Conservation (phyloP, 371 early-diverging fungal species). For the Mortierella sp. region DNA sequence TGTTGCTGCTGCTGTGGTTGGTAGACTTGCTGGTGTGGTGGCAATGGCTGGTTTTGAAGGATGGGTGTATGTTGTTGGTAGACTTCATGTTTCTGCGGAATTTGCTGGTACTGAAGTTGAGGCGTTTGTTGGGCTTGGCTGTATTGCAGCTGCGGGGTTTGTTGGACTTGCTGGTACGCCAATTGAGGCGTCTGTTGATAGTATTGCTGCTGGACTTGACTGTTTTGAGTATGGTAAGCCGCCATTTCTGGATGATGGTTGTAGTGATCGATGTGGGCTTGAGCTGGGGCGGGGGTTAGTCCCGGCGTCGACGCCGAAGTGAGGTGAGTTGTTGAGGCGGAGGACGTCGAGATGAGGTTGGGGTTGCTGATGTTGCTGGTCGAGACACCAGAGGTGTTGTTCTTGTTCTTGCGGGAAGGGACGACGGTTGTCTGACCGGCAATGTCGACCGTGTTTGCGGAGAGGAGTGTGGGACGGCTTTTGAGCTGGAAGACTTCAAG, state of each 20-base stretch:
- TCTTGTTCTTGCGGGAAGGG: not conserved
- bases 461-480: not conserved
- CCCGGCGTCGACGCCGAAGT: not conserved
- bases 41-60: not conserved
- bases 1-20: not conserved
- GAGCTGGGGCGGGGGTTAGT: not conserved
- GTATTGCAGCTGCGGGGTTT: not conserved
- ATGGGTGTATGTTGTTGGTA: not conserved
- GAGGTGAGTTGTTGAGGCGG: not conserved
- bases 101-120: not conserved
- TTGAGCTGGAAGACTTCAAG: constrained; percentile 44
- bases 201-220: not conserved
- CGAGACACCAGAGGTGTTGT: not conserved
- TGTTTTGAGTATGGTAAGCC: not conserved
- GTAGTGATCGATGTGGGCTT: not conserved
- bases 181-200: not conserved
- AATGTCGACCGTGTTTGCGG: constrained; percentile 11
- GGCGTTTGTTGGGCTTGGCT: not conserved
- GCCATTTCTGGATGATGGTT: constrained; percentile 1
- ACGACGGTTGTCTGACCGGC: constrained; percentile 8
- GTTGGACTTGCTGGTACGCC: not conserved
- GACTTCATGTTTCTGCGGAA: not conserved
- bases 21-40: not conserved
- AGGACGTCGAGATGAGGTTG: not conserved
- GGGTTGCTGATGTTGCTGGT: constrained; percentile 7